Evolutionary conservation across 768 basidiomycete species (phyloP).

Genomic region (Scleroderma citrinum): DNA sequence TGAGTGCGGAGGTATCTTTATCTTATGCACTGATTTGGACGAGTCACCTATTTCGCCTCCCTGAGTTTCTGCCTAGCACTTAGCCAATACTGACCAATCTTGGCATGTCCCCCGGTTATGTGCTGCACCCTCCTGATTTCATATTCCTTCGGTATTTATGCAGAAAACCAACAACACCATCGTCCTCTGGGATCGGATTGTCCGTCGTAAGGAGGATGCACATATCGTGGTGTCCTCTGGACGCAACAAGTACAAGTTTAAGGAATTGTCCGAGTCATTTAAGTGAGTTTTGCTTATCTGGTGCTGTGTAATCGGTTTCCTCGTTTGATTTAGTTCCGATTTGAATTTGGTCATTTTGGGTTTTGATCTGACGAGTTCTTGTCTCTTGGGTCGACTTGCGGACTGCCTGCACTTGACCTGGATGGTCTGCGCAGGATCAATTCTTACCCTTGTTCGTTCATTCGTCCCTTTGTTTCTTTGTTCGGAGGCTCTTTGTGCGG

Average conservation of each 20-base stretch:
- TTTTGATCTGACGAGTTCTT: background rate
- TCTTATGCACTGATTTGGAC: no score
- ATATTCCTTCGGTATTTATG: background rate
- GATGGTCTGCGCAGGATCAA: background rate
- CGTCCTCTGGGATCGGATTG: slow-evolving; percentile 89
- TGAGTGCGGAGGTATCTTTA: no score
- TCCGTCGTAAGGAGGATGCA: slow-evolving; percentile 75
- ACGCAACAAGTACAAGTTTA: slow-evolving; percentile 82
- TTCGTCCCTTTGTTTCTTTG: no score
- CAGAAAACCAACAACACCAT: slow-evolving; percentile 69
- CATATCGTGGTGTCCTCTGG: slow-evolving; percentile 39
- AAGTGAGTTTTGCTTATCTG: slow-evolving; percentile 43
- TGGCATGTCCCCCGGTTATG: slow-evolving; percentile 1
- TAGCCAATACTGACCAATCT: background rate
- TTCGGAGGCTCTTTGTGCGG: no score
- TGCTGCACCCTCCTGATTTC: slow-evolving; percentile 4
- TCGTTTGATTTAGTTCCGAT: slow-evolving; percentile 12
- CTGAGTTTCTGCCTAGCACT: background rate
- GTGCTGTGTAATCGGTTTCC: slow-evolving; percentile 7
- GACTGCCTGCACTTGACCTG: background rate
- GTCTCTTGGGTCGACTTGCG: background rate
- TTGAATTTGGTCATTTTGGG: slow-evolving; percentile 3
- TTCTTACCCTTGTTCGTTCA: no score
- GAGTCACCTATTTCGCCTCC: background rate
- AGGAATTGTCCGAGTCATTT: slow-evolving; percentile 69